phyloP scores from a whole-genome alignment of 139 green algal genomes.

The Closterium sp. region DNA sequence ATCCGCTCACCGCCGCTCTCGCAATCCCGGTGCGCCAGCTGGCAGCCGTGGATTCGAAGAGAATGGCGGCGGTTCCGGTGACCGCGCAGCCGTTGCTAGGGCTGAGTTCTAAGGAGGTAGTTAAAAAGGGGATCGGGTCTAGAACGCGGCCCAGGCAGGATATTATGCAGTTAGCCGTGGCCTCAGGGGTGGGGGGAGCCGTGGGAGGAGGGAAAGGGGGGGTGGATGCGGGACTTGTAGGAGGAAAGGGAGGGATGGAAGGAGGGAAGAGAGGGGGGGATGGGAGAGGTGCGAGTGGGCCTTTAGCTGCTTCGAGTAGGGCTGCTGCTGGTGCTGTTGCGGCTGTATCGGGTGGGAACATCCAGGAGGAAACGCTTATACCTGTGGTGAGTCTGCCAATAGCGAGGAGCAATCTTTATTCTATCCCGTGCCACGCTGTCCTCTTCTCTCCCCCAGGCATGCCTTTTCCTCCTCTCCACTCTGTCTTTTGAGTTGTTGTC shows the following conservation, averaged over 20 bases:
- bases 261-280: too few relatives aligned
- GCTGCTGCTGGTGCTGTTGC: neutral
- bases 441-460: neutral
- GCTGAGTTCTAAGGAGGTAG: neutral
- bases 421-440: neutral
- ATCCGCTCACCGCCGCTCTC: neutral
- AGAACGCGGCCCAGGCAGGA: neutral
- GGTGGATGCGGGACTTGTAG: neutral
- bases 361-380: neutral
- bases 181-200: neutral
- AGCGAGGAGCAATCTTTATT: neutral
- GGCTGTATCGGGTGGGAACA: neutral
- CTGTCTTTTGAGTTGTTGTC: too few relatives aligned
- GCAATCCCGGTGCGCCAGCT: neutral
- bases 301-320: neutral
- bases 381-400: neutral
- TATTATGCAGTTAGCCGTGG: neutral
- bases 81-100: neutral
- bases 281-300: neutral
- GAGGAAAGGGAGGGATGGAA: neutral
- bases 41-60: neutral
- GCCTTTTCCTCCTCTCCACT: too few relatives aligned
- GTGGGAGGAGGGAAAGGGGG: neutral
- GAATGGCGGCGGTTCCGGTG: neutral
- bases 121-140: neutral